Evolutionary conservation across 331 rosid species (phyloP), one percentile per base, ranked within the genome.

Genomic region (Stylosanthes scabra): DNA sequence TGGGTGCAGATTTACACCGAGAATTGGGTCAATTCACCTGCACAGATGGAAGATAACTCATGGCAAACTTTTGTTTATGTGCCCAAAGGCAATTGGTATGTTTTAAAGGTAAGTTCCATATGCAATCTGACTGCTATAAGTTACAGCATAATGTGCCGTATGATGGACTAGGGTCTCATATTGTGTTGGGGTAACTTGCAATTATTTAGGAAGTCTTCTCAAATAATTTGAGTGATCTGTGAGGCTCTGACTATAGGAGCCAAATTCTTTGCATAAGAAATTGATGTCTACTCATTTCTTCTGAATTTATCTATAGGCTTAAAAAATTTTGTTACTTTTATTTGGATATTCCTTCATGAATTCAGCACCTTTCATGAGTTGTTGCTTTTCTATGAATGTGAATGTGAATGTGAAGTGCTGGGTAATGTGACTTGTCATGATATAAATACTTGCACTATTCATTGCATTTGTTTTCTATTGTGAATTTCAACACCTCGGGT

Each of bases 1-100:
- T 50, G 66, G 81, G 34, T 81, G 80, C 83, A 93, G 96, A 88
- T 93, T 61, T 90, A 93, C 72, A 88, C 97, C 9, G 98, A 93
- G 63, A 93, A 93, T 59, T 93, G 93, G 97, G 96, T 93, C 51
- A 93, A 93, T 67, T 90, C 96, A 64, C 96, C 96, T 34, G 98
- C 90, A 50, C 93, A 90, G 76, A 68, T 70, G 75, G 98, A 90
- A 76, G 98, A 92, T 81, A 90, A 92, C 75, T 87, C 90, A 6
- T 90, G 97, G 97, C 98, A 90, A 77, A 85, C 97, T 10, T 93
- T 88, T 74, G 80, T 93, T 50, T 76, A 75, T 78, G 93, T 87
- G 20, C 98, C 97, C 41, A 83, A 85, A 79, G 93, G 74, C 84
- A 83, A 85, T 84, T 90, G 97, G 97, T 93, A 88, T 77, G 87